Evolutionary conservation across 148 eudicot genomes (phyloP), one percentile per base, ranked within the genome.

Genomic region (Arctostaphylos glauca): DNA sequence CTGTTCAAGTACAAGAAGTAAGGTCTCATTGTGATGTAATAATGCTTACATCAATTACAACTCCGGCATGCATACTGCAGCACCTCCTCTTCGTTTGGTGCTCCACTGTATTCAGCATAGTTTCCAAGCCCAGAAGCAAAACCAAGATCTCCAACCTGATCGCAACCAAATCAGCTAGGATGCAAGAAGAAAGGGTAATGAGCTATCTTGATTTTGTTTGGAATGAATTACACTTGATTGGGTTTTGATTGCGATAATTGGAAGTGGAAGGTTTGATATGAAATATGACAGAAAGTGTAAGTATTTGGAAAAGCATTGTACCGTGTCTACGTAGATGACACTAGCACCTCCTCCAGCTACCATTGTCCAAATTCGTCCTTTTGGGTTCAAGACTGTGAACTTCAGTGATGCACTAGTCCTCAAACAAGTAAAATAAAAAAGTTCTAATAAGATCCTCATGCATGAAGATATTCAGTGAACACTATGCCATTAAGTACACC

Each of bases 291-390:
- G 12, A 46, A 74, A 66, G 75, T 6, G 75, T 6, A 71, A 18
- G 52, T 16, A 58, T 43, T 21, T 78, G 9, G 16, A n/a, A 43
- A 9, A 80, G 54, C 78, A 56, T 78, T 83, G 18, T 49, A 92
- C 95, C 2, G 94, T 92, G 84, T 92, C 95, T 5, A 93, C 95
- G 84, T 92, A 92, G 82, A 92, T 92, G 77, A 92, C 93, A 87
- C 95, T 90, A 70, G 95, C 95, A 73, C 95, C 95, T 85, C 95
- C 95, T 68, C 95, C 95, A 82, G 95, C 95, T 70, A 92, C 95
- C 95, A 92, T 92, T 50, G 95, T 92, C 95, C 95, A 92, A 84
- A 92, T 92, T 78, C 93, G 82, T 49, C 95, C 95, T 81, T 88
- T 92, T 23, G 93, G 95, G 81, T 92, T 92, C 87, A 92, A 86